Percentiles rank a stretch among this genome's conserved stretches.
phyloP scores from a whole-genome alignment of 2,329 filamentous ascomycete species.

The Diaporthe ampelina region DNA sequence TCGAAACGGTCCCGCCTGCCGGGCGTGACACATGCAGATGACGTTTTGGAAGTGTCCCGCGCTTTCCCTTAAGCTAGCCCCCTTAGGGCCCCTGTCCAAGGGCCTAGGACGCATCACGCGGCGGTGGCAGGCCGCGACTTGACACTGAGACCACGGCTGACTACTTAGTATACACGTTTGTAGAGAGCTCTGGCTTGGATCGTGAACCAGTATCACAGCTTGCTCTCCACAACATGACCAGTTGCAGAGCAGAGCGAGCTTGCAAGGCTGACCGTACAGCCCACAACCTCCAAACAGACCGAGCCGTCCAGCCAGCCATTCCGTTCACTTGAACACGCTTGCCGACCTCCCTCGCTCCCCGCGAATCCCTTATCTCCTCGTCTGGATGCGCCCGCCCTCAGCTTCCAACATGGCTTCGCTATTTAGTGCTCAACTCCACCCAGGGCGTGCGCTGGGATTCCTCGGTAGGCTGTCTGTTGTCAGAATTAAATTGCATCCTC shows the following conservation, averaged over 20 bases:
- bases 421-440: slow-evolving; percentile 74
- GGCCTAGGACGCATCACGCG: slow-evolving; percentile 39
- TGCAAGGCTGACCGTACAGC: slow-evolving; percentile 3
- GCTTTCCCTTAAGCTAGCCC: slow-evolving; percentile 16
- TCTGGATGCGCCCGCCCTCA: background rate
- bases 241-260: slow-evolving; percentile 6
- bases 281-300: slow-evolving; percentile 1
- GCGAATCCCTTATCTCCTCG: background rate
- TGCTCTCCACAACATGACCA: slow-evolving; percentile 18
- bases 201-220: background rate
- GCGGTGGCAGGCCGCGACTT: slow-evolving; percentile 34
- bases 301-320: slow-evolving; percentile 10
- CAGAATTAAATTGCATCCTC: background rate
- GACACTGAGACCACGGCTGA: slow-evolving; percentile 21
- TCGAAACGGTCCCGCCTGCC: slow-evolving; percentile 16
- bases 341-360: background rate
- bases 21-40: slow-evolving; percentile 40
- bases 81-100: slow-evolving; percentile 1
- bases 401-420: slow-evolving; percentile 53
- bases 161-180: background rate
- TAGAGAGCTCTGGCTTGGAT: background rate
- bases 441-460: slow-evolving; percentile 76
- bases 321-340: background rate
- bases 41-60: slow-evolving; percentile 35
- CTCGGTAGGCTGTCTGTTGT: slow-evolving; percentile 54